Evolutionary conservation across 768 basidiomycete genomes (phyloP), one percentile per base, ranked within the genome.

Genomic region (Chalciporus sphaerocephalus): DNA sequence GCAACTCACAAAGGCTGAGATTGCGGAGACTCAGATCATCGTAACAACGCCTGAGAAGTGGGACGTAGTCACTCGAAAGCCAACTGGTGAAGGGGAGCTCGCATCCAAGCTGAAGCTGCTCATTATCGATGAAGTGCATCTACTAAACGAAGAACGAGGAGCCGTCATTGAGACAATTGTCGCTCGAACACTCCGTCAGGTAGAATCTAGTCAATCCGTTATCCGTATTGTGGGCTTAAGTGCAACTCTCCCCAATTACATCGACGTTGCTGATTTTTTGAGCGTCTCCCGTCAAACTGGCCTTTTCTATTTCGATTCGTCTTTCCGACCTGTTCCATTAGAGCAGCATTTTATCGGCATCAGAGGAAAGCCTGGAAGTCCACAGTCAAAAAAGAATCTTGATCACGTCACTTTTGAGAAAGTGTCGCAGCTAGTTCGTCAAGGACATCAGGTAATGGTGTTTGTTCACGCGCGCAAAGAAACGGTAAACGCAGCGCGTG

Each of bases 41-140:
- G 93, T 99, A 6, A 99, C 96, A 2, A 99, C 96, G 1, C 96
- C 96, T 0, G 96, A 99, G 64, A 99, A 99, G 65, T 99, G 96
- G 96, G 96, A 98, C 55, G 96, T 99, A 0, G 96, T 99, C 3
- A 99, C 96, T 8, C 74, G 96, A 50, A 98, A 96, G 62, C 92
- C 95, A 1, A 92, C 88, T 1, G 93, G 94, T 7, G 96, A 98
- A 69, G 95, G 93, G 11, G 94, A 98, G 62, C 72, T 98, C n/a
- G 90, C 90, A 25, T 86, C 91, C 40, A 86, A 80, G 69, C 73
- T 98, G 55, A 94, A 93, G 59, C 74, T 99, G 21, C 76, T 99
- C 30, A 96, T 99, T 58, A 95, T 98, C 47, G 96, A 98, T 54
- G 96, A 99, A 66, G 90, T 98, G 0, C 96, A 98, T 68, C 72